These are phyloP conservation scores for Mantamonas sphyraenae DNA, from an alignment of 78 protist species.

Conservation along the genomic window DNA sequence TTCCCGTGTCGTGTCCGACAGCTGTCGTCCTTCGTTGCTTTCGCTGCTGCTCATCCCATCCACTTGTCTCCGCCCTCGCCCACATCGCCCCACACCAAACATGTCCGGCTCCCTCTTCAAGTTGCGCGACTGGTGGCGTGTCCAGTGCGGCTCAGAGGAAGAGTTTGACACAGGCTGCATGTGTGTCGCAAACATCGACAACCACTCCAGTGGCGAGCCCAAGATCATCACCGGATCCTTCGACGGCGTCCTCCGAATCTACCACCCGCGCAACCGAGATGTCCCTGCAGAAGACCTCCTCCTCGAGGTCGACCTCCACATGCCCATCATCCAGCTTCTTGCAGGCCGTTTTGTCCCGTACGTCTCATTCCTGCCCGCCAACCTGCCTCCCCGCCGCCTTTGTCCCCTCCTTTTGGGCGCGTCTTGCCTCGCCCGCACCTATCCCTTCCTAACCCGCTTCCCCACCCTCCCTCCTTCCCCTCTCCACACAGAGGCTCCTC, in stretches of 20 bases:
- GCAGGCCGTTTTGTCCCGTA: constrained; percentile 16
- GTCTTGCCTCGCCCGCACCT: neutral
- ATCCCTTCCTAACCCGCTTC: neutral
- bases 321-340: constrained; percentile 32
- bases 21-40: no score
- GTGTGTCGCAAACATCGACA: constrained; percentile 36
- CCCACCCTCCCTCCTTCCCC: neutral
- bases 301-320: constrained; percentile 25
- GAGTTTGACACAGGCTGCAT: neutral
- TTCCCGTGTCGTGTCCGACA: no score
- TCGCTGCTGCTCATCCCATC: no score
- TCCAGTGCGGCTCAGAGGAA: constrained; percentile 4
- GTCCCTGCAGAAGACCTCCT: constrained; percentile 19
- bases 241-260: constrained; percentile 32
- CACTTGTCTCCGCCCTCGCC: no score
- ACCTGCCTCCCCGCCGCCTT: neutral
- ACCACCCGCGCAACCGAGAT: constrained; percentile 17
- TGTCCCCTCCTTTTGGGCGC: neutral
- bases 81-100: no score
- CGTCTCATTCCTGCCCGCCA: neutral
- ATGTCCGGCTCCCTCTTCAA: no score
- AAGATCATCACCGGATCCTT: constrained; percentile 32
- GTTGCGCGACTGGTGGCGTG: no score
- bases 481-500: neutral
- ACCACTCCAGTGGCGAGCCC: neutral